phyloP scores from a whole-genome alignment of 202 grass and related monocot genomes.

The Setaria italica region DNA sequence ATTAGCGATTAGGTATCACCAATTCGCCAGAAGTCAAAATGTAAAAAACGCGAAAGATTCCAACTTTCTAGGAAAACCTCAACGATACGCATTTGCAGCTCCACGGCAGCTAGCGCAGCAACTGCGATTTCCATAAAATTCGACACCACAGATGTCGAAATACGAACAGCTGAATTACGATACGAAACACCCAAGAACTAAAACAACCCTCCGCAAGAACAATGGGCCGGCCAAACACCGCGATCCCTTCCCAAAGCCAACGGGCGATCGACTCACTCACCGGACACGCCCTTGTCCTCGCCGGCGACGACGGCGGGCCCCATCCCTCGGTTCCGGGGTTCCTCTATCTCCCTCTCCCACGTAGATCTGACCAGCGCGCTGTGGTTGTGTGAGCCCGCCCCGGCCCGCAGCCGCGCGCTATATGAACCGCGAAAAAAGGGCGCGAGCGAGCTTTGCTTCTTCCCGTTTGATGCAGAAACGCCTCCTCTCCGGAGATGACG shows the following conservation, averaged over 20 bases:
- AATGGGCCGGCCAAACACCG: constrained; percentile 22
- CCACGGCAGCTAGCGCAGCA: neutral
- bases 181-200: constrained; percentile 1
- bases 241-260: neutral
- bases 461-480: constrained; percentile 44
- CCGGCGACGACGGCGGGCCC: constrained; percentile 11
- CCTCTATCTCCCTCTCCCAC: neutral
- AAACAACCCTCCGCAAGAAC: neutral
- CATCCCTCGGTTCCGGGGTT: constrained; percentile 33
- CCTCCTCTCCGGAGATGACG: constrained; percentile 18
- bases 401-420: constrained; percentile 28
- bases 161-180: neutral
- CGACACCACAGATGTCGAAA: neutral
- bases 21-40: neutral
- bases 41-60: constrained; percentile 13
- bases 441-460: constrained; percentile 36
- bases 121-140: neutral
- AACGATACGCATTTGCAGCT: constrained; percentile 29
- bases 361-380: constrained; percentile 46
- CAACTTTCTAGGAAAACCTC: constrained; percentile 36
- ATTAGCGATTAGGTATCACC: neutral
- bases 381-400: neutral
- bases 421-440: constrained; percentile 19
- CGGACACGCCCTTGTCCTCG: constrained; percentile 44
- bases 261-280: constrained; percentile 32